These are phyloP conservation scores for Epithemia pelagica DNA, from an alignment of 108 stramenopile genomes.

Conservation along the genomic window DNA sequence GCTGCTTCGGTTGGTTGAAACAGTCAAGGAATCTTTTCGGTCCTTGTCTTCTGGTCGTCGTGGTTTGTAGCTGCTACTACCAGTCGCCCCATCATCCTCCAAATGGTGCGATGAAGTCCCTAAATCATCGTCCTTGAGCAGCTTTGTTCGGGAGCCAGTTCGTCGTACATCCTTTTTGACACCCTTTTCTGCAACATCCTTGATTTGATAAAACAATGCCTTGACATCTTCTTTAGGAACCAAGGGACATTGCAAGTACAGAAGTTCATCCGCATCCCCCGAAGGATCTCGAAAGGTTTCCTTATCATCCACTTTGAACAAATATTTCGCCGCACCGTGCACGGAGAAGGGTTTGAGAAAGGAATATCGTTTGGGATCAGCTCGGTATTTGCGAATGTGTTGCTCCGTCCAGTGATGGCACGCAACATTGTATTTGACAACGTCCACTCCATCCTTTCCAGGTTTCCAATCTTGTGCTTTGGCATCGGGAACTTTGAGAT, in stretches of 20 bases:
- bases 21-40: conserved; percentile 7
- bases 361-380: conserved; percentile 29
- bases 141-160: neutral
- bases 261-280: conserved; percentile 8
- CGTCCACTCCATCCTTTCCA: conserved; percentile 3
- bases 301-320: conserved; percentile 20
- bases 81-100: neutral
- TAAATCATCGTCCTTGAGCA: neutral
- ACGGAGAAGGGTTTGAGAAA: conserved; percentile 28
- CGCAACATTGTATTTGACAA: conserved; percentile 33
- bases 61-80: neutral
- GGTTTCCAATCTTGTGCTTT: conserved; percentile 38
- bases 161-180: neutral
- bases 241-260: conserved; percentile 39
- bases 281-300: conserved; percentile 13
- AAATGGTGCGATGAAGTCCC: neutral
- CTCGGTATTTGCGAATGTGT: conserved; percentile 22
- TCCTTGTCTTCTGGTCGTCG: neutral
- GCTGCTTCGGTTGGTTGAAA: conserved; percentile 11
- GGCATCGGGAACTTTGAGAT: conserved; percentile 22
- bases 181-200: conserved; percentile 6
- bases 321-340: conserved; percentile 32
- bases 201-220: conserved; percentile 14
- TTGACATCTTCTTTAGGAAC: conserved; percentile 41
- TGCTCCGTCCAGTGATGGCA: conserved; percentile 39